phyloP scores from a whole-genome alignment of 2,329 filamentous ascomycete genomes.

The Parastagonospora avenae region DNA sequence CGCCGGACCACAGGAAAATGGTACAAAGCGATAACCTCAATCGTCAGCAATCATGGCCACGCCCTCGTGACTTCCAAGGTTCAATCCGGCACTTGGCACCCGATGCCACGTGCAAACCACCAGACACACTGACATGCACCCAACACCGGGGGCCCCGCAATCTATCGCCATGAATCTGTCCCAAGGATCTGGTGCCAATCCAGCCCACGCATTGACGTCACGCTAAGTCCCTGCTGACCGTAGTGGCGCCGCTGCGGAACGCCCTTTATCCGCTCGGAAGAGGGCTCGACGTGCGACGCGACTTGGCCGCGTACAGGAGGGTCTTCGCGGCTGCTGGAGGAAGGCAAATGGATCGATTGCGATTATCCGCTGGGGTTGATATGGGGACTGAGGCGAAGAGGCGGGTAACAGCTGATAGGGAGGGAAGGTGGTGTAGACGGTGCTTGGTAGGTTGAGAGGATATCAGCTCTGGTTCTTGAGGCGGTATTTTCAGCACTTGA shows the following conservation, averaged over 20 bases:
- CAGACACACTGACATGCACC: not conserved
- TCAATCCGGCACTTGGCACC: no score
- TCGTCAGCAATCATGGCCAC: no score
- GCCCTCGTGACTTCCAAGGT: no score
- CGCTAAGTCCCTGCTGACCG: no score
- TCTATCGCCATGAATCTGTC: no score
- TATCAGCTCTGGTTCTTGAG: not conserved
- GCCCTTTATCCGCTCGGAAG: not conserved
- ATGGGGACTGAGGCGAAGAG: not conserved
- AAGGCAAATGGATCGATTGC: not conserved
- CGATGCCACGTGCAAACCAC: no score
- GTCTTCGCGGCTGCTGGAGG: slow-evolving; percentile 3
- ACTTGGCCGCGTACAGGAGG: not conserved
- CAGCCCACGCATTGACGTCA: no score
- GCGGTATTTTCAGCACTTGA: no score
- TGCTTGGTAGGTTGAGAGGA: not conserved
- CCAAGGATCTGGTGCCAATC: no score
- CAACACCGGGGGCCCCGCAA: not conserved
- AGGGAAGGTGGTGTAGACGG: not conserved
- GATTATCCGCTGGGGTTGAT: slow-evolving; percentile 9
- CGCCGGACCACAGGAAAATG: no score
- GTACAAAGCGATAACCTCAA: no score
- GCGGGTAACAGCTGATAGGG: not conserved
- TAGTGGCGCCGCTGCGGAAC: no score
- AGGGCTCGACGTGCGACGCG: not conserved